A percentile compares a stretch with the other conserved stretches of the same genome.
These are phyloP conservation scores for Cryptococcus sp. DNA, from an alignment of 1,284 basidiomycete species.

Conservation along the genomic window DNA sequence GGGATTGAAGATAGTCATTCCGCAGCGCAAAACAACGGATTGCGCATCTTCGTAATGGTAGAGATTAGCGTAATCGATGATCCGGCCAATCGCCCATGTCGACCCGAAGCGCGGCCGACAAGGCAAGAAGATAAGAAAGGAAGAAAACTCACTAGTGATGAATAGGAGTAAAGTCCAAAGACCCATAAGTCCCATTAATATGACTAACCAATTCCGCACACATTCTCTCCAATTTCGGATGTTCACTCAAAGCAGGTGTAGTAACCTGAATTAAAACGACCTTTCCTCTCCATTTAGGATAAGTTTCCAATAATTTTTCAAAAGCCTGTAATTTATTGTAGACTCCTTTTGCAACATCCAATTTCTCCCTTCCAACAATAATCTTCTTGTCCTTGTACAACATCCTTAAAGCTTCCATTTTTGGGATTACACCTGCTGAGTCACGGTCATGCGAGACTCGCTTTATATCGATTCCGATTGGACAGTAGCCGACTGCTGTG, in stretches of 20 bases:
- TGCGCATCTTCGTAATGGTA: too few species aligned
- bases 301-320: slow-evolving; percentile 86
- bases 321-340: slow-evolving; percentile 97
- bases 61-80: too few species aligned
- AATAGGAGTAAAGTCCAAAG: slow-evolving; percentile 94
- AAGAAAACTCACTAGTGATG: slow-evolving; percentile 75
- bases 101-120: too few species aligned
- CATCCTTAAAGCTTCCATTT: slow-evolving; percentile 74
- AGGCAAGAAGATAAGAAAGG: not conserved
- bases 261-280: slow-evolving; percentile 74
- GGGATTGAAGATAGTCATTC: too few species aligned
- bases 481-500: slow-evolving; percentile 81
- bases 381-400: slow-evolving; percentile 98
- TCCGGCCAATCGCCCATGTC: too few species aligned
- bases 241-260: slow-evolving; percentile 88
- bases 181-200: slow-evolving; percentile 96
- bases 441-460: slow-evolving; percentile 77
- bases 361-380: slow-evolving; percentile 96
- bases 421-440: slow-evolving; percentile 78
- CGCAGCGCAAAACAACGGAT: too few species aligned
- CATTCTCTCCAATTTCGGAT: slow-evolving; percentile 87
- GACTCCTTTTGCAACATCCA: slow-evolving; percentile 96
- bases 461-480: slow-evolving; percentile 95
- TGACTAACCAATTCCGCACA: slow-evolving; percentile 92
- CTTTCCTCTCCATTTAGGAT: slow-evolving; percentile 93